phyloP scores from a whole-genome alignment of 306 rosid species.

The Cicer yamashitae region DNA sequence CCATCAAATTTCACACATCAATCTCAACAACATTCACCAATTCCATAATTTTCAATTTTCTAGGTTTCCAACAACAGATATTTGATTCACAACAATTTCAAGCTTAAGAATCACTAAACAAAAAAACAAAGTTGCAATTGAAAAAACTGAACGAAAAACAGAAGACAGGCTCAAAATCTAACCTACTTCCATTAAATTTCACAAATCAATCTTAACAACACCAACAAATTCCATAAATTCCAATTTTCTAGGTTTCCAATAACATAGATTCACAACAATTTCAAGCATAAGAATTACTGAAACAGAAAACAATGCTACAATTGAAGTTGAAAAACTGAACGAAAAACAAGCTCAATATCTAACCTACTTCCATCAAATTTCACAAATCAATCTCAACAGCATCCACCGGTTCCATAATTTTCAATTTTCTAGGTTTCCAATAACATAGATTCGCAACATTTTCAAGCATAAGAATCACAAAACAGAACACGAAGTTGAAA shows the following conservation, averaged over 20 bases:
- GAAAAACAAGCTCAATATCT: constrained; percentile 32
- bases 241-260: constrained; percentile 28
- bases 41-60: constrained; percentile 25
- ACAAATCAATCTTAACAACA: constrained; percentile 15
- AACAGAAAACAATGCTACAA: neutral
- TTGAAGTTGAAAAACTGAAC: constrained; percentile 28
- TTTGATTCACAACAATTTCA: constrained; percentile 8
- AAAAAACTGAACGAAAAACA: neutral
- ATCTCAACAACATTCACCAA: neutral
- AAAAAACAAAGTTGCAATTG: neutral
- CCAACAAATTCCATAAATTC: constrained; percentile 1
- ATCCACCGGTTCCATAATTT: constrained; percentile 7
- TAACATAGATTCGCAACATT: constrained; percentile 1
- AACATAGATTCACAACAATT: constrained; percentile 4
- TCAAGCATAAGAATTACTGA: constrained; percentile 20
- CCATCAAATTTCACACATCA: constrained; percentile 4
- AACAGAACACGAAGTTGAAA: neutral
- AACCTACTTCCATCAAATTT: constrained; percentile 5
- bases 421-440: constrained; percentile 29
- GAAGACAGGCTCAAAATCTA: constrained; percentile 29
- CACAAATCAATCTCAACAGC: constrained; percentile 9
- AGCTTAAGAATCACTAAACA: constrained; percentile 16
- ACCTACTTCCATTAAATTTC: constrained; percentile 3
- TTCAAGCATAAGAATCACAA: constrained; percentile 26
- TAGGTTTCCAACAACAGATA: constrained; percentile 15